Evolutionary conservation across 2,329 filamentous ascomycete species (phyloP).

Genomic region (Neonectria sp.): DNA sequence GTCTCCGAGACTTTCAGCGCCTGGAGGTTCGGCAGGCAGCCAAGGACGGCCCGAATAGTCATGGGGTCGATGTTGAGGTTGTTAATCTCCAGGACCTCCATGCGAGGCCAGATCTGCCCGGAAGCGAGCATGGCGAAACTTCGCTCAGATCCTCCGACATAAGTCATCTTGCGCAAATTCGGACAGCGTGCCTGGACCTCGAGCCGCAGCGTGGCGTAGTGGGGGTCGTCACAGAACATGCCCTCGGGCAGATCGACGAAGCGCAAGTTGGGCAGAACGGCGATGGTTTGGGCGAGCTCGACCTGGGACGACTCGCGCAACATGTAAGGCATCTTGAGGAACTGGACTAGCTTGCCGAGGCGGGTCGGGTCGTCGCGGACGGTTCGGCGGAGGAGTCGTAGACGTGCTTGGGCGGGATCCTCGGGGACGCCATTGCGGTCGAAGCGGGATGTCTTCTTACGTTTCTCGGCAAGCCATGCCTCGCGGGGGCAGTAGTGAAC

Average conservation of each 20-base stretch:
- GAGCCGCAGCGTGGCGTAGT: constrained; percentile 82
- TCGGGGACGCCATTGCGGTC: constrained; percentile 84
- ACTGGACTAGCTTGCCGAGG: constrained; percentile 80
- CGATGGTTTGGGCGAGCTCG: constrained; percentile 87
- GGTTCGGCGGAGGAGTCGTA: constrained; percentile 85
- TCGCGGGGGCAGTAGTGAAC: constrained; percentile 96
- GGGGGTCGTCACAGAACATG: constrained; percentile 84
- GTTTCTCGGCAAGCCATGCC: constrained; percentile 82
- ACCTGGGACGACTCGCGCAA: constrained; percentile 88
- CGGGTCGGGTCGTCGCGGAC: constrained; percentile 81
- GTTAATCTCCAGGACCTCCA: constrained; percentile 82
- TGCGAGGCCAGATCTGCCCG: constrained; percentile 76
- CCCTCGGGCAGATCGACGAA: constrained; percentile 94
- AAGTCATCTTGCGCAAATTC: constrained; percentile 91
- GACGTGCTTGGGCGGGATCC: constrained; percentile 82
- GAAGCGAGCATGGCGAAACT: constrained; percentile 80
- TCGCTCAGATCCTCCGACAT: constrained; percentile 82
- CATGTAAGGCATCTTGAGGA: constrained; percentile 95
- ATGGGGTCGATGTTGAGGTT: constrained; percentile 78
- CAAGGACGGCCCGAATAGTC: constrained; percentile 79
- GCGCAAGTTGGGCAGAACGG: constrained; percentile 85
- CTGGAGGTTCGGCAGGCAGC: constrained; percentile 75
- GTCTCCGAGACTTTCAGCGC: constrained; percentile 83
- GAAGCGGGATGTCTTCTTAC: constrained; percentile 81
- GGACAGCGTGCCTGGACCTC: constrained; percentile 89